Conservation (phyloP, 208 protist genomes). For the Leishmania arabica region DNA sequence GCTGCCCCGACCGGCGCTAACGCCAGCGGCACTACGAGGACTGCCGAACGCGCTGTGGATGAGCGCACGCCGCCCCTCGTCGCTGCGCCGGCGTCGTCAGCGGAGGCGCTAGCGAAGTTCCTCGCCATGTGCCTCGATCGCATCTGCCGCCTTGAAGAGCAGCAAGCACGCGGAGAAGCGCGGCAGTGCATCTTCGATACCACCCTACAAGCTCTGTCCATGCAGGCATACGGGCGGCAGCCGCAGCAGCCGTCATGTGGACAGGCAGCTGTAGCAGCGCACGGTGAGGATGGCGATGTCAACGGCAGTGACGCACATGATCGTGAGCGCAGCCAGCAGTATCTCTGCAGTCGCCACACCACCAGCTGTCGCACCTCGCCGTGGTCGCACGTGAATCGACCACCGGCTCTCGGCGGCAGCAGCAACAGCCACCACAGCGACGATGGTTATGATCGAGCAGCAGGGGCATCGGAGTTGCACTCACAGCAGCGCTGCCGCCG, state of each 20-base stretch:
- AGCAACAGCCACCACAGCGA: not conserved
- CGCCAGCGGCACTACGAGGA: not conserved
- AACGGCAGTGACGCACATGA: not conserved
- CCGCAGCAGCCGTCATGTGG: not conserved
- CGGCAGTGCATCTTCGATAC: not conserved
- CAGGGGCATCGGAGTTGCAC: not conserved
- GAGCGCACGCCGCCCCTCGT: not conserved
- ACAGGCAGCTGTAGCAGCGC: not conserved
- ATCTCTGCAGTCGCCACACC: not conserved
- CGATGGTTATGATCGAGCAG: not conserved
- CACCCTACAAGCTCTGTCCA: not conserved
- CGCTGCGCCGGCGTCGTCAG: not conserved
- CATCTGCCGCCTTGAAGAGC: not conserved
- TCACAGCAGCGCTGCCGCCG: conserved; percentile 7
- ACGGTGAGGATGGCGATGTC: not conserved
- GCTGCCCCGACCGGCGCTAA: not conserved
- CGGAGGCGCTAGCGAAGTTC: not conserved
- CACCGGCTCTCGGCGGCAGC: not conserved
- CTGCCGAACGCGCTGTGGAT: not conserved
- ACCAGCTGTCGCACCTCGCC: not conserved
- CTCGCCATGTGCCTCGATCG: not conserved
- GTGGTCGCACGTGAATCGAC: not conserved
- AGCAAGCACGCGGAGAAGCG: not conserved
- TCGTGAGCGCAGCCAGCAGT: not conserved
- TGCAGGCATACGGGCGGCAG: not conserved